Conservation (phyloP, 371 early-diverging fungal genomes). For the Cokeromyces recurvatus region DNA sequence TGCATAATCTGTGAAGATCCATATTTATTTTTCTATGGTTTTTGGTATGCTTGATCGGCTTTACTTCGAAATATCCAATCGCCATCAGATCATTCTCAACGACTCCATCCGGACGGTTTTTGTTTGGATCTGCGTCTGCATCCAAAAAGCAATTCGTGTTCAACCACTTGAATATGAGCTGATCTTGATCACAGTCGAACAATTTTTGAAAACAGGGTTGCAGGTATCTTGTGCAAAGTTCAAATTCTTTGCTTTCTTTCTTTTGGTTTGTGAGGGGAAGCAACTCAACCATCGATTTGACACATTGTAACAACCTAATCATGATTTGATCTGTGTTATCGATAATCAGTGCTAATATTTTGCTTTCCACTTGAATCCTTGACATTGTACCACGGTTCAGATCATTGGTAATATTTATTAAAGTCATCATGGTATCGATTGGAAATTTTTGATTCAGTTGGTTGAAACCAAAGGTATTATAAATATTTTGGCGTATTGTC, state of each 20-base stretch:
- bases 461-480: slow-evolving; percentile 1
- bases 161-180: slow-evolving; percentile 5
- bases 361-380: slow-evolving; percentile 1
- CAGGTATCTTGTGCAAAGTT: slow-evolving; percentile 3
- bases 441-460: not conserved
- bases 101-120: slow-evolving; percentile 9
- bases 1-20: slow-evolving; percentile 5
- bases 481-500: slow-evolving; percentile 4
- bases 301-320: slow-evolving; percentile 1
- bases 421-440: no score
- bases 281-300: slow-evolving; percentile 1
- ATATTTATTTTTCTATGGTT: slow-evolving; percentile 6
- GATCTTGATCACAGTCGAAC: slow-evolving; percentile 2
- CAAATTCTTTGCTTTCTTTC: slow-evolving; percentile 5
- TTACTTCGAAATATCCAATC: slow-evolving; percentile 6
- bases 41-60: slow-evolving; percentile 3
- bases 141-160: slow-evolving; percentile 8
- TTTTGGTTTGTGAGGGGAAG: slow-evolving; percentile 3
- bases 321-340: slow-evolving; percentile 2
- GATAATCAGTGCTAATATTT: slow-evolving; percentile 1
- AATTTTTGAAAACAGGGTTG: slow-evolving; percentile 2
- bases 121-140: slow-evolving; percentile 5
- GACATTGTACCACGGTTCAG: not conserved
- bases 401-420: slow-evolving; percentile 6
- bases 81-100: slow-evolving; percentile 2